A percentile compares a stretch with the other conserved stretches of the same genome.
These are phyloP conservation scores for Penicillium subrubescens DNA, from an alignment of 495 filamentous ascomycete species.

Conservation along the genomic window DNA sequence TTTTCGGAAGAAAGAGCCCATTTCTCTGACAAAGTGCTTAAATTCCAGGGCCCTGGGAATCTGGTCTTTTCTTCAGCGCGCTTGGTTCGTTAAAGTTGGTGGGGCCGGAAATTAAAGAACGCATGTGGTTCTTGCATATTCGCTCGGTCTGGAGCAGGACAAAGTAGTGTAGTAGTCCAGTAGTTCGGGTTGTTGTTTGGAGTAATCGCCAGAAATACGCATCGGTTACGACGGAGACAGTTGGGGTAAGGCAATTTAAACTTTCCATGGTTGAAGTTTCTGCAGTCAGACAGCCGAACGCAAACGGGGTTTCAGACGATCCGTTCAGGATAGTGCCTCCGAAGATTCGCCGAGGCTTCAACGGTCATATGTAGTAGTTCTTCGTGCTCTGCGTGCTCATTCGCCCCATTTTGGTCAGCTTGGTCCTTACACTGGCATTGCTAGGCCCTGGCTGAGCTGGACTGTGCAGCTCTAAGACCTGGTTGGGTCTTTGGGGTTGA, in stretches of 20 bases:
- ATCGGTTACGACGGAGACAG: conserved; percentile 15
- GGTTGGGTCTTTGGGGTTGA: neutral
- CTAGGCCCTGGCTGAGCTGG: neutral
- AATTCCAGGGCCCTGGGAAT: neutral
- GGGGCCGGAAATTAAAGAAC: neutral
- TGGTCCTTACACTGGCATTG: neutral
- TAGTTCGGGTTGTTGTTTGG: neutral
- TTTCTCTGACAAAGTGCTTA: neutral
- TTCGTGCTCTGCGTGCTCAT: neutral
- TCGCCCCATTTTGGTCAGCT: neutral
- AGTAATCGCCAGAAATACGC: neutral
- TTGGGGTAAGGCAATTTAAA: conserved; percentile 12
- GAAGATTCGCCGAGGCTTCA: neutral
- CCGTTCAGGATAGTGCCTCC: neutral
- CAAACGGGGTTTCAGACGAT: neutral
- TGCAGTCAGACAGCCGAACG: neutral
- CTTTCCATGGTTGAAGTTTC: neutral
- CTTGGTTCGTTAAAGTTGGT: neutral
- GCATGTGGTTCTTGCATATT: neutral
- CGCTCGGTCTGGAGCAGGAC: neutral
- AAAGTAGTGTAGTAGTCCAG: too few species aligned
- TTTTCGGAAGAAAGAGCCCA: neutral
- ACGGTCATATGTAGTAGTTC: too few species aligned
- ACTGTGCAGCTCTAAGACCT: neutral
- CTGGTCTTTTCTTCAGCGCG: neutral